Conservation (phyloP, 768 basidiomycete species). For the Boletales sp. region DNA sequence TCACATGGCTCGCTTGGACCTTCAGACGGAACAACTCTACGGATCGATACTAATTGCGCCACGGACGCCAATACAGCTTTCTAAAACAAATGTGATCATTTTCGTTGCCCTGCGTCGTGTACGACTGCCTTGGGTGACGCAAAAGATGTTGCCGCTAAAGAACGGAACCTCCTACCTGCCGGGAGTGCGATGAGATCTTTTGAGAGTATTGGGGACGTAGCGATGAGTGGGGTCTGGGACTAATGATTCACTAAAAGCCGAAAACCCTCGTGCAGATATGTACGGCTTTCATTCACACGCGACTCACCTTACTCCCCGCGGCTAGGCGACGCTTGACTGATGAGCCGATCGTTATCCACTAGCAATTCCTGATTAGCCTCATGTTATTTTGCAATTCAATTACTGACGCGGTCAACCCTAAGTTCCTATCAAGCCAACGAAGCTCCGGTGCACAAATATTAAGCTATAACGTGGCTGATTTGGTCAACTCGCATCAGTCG, state of each 20-base stretch:
- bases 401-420: constrained; percentile 9
- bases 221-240: constrained; percentile 10
- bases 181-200: constrained; percentile 1
- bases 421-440: constrained; percentile 13
- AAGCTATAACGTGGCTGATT: constrained; percentile 1
- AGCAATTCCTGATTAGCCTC: constrained; percentile 15
- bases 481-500: constrained; percentile 3
- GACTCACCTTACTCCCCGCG: constrained; percentile 8
- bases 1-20: not conserved
- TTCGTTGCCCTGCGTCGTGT: constrained; percentile 9
- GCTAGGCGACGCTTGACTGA: constrained; percentile 18
- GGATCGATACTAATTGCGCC: constrained; percentile 13
- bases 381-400: constrained; percentile 14
- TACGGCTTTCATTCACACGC: not conserved
- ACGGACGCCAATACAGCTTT: constrained; percentile 3
- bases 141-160: not conserved
- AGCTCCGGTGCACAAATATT: not conserved
- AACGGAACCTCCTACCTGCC: not conserved
- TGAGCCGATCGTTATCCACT: constrained; percentile 13
- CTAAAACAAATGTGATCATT: constrained; percentile 6
- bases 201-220: constrained; percentile 1
- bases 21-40: constrained; percentile 3
- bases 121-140: constrained; percentile 12
- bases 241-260: constrained; percentile 6
- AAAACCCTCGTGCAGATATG: constrained; percentile 11